A percentile compares a stretch with the other conserved stretches of the same genome.
These are phyloP conservation scores for Xerocomus spinulosus DNA, from an alignment of 768 basidiomycete genomes.

Conservation along the genomic window DNA sequence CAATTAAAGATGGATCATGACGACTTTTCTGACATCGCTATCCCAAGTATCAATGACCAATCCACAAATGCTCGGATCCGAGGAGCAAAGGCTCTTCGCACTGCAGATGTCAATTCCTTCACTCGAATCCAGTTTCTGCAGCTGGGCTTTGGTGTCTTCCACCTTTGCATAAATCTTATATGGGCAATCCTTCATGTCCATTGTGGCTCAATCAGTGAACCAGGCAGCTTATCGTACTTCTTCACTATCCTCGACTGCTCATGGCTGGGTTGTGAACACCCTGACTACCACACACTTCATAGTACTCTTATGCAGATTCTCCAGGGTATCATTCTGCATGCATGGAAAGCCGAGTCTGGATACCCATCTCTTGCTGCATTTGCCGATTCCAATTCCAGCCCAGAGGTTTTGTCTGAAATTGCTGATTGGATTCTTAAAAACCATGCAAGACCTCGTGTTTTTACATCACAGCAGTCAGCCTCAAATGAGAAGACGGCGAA, in stretches of 20 bases:
- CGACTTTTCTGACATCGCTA: neutral
- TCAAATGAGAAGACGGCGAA: no score
- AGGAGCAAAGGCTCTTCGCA: neutral
- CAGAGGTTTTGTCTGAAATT: conserved; percentile 11
- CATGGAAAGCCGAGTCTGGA: conserved; percentile 28
- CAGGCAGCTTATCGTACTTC: neutral
- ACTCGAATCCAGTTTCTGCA: neutral
- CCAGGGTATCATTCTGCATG: conserved; percentile 30
- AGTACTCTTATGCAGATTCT: conserved; percentile 26
- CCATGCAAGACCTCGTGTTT: conserved; percentile 4
- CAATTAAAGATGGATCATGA: conserved; percentile 1
- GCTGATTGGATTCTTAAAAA: conserved; percentile 20
- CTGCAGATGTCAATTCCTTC: neutral
- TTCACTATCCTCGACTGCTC: conserved; percentile 20
- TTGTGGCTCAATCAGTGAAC: neutral
- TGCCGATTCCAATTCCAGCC: conserved; percentile 21
- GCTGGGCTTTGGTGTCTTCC: conserved; percentile 25
- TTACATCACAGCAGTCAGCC: no score
- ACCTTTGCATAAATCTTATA: conserved; percentile 31
- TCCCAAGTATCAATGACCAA: conserved; percentile 1
- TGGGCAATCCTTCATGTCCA: conserved; percentile 3
- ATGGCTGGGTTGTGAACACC: conserved; percentile 28
- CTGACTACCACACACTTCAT: conserved; percentile 33
- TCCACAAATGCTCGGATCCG: neutral
- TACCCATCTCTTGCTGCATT: conserved; percentile 8